Percentiles rank a stretch among this genome's conserved stretches.
These are phyloP conservation scores for Nannizzia gypsea DNA, from an alignment of 2,329 filamentous ascomycete genomes.

Conservation along the genomic window DNA sequence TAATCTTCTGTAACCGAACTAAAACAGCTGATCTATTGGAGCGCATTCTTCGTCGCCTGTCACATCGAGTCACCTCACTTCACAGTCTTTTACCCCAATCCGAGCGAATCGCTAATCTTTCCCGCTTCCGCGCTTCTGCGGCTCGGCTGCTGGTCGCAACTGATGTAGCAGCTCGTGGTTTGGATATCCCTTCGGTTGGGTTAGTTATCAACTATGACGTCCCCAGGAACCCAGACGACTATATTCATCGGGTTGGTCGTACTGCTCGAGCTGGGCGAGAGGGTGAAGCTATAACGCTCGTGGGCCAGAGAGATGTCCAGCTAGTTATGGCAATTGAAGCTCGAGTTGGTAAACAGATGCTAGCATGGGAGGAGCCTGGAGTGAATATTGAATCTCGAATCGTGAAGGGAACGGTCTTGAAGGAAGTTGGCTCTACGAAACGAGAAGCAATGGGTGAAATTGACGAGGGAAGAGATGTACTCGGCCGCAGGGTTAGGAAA, in stretches of 20 bases:
- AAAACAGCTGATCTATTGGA: conserved; percentile 80
- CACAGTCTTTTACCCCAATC: conserved; percentile 79
- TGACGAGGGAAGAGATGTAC: conserved; percentile 81
- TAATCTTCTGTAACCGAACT: conserved; percentile 91
- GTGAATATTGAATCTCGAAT: conserved; percentile 91
- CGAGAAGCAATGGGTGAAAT: conserved; percentile 81
- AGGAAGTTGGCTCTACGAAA: conserved; percentile 90
- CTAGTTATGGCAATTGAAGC: conserved; percentile 82
- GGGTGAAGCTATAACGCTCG: conserved; percentile 74
- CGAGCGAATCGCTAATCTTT: conserved; percentile 76
- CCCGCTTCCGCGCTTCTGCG: conserved; percentile 77
- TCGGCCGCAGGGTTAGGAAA: conserved; percentile 58
- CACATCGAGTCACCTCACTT: conserved; percentile 80
- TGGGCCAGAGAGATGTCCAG: conserved; percentile 86
- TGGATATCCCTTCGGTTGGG: conserved; percentile 86
- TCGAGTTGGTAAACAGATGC: conserved; percentile 67
- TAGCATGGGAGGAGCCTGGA: conserved; percentile 73
- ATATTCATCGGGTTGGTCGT: conserved; percentile 90
- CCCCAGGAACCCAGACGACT: conserved; percentile 90
- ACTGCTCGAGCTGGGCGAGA: conserved; percentile 81
- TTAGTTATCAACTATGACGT: conserved; percentile 94
- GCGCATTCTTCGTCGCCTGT: conserved; percentile 71
- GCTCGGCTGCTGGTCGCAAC: conserved; percentile 87
- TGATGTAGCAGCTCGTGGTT: conserved; percentile 83
- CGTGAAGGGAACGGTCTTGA: conserved; percentile 63